A percentile compares a stretch with the other conserved stretches of the same genome.
These are phyloP conservation scores for Boletus bicolor DNA, from an alignment of 768 basidiomycete genomes.

Conservation along the genomic window DNA sequence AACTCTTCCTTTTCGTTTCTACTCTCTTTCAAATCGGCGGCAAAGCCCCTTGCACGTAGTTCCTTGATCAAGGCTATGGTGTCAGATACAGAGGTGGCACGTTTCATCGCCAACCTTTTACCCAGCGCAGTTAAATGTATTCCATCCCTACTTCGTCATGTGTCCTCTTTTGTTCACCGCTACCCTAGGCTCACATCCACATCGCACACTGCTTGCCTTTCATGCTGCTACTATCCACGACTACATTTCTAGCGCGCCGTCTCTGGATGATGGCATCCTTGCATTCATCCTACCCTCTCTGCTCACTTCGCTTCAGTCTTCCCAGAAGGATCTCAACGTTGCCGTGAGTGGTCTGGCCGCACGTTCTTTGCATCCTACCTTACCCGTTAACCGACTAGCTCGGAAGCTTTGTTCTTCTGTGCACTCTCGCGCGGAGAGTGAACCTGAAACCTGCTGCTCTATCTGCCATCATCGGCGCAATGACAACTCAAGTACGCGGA, in stretches of 20 bases:
- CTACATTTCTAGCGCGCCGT: slow-evolving; percentile 60
- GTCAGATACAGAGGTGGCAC: slow-evolving; percentile 64
- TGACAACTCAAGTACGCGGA: slow-evolving; percentile 46
- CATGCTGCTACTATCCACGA: slow-evolving; percentile 78
- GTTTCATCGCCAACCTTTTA: slow-evolving; percentile 66
- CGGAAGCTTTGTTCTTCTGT: slow-evolving; percentile 70
- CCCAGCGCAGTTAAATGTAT: slow-evolving; percentile 51
- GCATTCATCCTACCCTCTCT: slow-evolving; percentile 65
- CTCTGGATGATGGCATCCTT: slow-evolving; percentile 61
- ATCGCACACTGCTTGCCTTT: slow-evolving; percentile 78
- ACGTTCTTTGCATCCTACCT: background rate
- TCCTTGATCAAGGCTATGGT: slow-evolving; percentile 78
- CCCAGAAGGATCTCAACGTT: slow-evolving; percentile 44
- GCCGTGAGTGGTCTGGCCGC: slow-evolving; percentile 41
- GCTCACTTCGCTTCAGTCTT: slow-evolving; percentile 52
- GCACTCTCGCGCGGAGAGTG: slow-evolving; percentile 65
- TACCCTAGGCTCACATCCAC: slow-evolving; percentile 37
- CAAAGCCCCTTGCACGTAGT: slow-evolving; percentile 67
- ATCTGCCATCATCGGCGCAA: slow-evolving; percentile 51
- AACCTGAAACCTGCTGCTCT: slow-evolving; percentile 56
- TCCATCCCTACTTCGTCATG: background rate
- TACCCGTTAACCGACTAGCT: slow-evolving; percentile 41
- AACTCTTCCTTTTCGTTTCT: slow-evolving; percentile 68
- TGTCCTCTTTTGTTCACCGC: slow-evolving; percentile 1
- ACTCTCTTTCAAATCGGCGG: slow-evolving; percentile 70